These are phyloP conservation scores for Nasturtium officinale DNA, from an alignment of 345 rosid genomes.

Conservation along the genomic window DNA sequence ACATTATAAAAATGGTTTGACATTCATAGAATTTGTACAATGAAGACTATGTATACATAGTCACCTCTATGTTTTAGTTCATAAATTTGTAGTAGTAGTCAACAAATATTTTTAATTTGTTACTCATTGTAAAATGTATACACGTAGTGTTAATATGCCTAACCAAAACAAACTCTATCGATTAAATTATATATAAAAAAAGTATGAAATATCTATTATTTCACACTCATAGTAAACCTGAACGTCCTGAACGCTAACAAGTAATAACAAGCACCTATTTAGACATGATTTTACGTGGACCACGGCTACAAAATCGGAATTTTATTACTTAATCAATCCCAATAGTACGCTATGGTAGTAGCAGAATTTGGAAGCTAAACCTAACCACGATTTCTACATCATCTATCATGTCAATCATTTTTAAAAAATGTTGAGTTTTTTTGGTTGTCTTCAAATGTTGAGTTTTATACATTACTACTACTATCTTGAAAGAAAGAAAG, in stretches of 20 bases:
- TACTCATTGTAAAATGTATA: background rate
- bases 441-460: no score
- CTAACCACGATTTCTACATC: constrained; percentile 12
- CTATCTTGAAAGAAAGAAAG: background rate
- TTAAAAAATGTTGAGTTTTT: no score
- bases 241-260: background rate
- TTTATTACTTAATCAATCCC: background rate
- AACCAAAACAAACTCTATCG: background rate
- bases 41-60: background rate
- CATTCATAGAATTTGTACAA: background rate
- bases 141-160: background rate
- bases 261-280: background rate
- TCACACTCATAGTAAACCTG: background rate
- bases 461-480: background rate
- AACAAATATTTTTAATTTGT: background rate
- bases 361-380: background rate
- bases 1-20: background rate
- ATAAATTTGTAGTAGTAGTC: background rate
- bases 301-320: background rate
- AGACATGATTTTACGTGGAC: background rate
- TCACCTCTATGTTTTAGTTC: background rate
- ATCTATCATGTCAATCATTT: background rate
- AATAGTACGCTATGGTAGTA: background rate
- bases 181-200: background rate
- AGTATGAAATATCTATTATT: background rate